Evolutionary conservation across 2,329 filamentous ascomycete species (phyloP), one percentile per base, ranked within the genome.

Genomic region (Kalaharituber pfeilii): DNA sequence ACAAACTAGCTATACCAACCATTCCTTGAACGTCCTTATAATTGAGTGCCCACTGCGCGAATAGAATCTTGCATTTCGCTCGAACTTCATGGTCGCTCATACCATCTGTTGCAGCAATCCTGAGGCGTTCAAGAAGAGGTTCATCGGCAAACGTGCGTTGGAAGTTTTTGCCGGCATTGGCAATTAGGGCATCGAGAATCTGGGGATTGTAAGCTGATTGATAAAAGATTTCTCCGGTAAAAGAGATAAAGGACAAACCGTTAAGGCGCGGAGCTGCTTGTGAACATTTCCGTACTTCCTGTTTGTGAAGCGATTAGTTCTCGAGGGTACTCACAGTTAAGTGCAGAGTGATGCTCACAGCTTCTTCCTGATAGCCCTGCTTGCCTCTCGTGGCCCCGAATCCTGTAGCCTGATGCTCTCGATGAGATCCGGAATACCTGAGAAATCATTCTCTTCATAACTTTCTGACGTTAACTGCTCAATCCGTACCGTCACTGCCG

Each of bases 231-330:
- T 9, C 9, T 9, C n/a, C 9, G 30, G 30, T 9, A 36, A 36
- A 9, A 9, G 30, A 36, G 30, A 36, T n/a, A 9, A 42, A 18
- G 22, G 50, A 61, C 56, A 4, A 51, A 64, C 81, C 9, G 84
- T 82, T 22, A 98, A 76, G 30, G 91, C 84, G 56, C 91, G 80
- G 29, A 96, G 75, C 69, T 98, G 91, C 50, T 87, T 82, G 68
- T 96, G 89, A n/a, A 85, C 75, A 65, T 80, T 94, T 63, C 91
- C 91, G 69, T 98, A 96, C 72, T 98, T 98, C 33, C 79, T 82
- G 59, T 28, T n/a, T n/a, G 33, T 49, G 26, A 52, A 45, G n/a
- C 11, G 5, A 42, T 24, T 47, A 47, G 42, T 20, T 47, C n/a
- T n/a, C n/a, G n/a, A n/a, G n/a, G n/a, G n/a, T n/a, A 47, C 15